Conservation (phyloP, 2,329 filamentous ascomycete genomes). For the Scedosporium dehoogii region DNA sequence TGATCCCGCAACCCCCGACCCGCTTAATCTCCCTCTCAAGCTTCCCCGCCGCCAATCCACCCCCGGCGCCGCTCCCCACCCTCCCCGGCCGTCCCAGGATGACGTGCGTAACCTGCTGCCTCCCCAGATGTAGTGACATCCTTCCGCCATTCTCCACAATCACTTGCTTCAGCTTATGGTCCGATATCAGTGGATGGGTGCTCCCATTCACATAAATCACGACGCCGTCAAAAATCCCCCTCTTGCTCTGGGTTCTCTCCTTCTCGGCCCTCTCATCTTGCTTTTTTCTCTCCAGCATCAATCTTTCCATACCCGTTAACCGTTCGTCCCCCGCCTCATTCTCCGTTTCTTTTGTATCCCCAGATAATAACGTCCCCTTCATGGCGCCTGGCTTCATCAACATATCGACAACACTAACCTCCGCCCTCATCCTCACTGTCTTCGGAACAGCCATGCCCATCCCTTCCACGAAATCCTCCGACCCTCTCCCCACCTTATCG, state of each 20-base stretch:
- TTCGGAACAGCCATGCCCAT: constrained; percentile 32
- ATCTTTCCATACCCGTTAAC: constrained; percentile 16
- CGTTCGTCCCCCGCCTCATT: background rate
- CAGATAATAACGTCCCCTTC: constrained; percentile 17
- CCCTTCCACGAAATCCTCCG: constrained; percentile 41
- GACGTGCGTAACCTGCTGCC: constrained; percentile 74
- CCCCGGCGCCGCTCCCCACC: constrained; percentile 48
- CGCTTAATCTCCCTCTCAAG: constrained; percentile 68
- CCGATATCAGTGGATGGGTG: constrained; percentile 70
- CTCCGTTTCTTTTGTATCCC: constrained; percentile 8
- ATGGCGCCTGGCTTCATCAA: constrained; percentile 35
- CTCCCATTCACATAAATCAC: constrained; percentile 83
- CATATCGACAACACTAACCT: constrained; percentile 43
- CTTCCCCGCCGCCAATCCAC: constrained; percentile 68
- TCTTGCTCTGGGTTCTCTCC: constrained; percentile 26
- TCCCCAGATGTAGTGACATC: constrained; percentile 60
- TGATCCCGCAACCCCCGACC: constrained; percentile 59
- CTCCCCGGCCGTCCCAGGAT: constrained; percentile 57
- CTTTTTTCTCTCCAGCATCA: constrained; percentile 21
- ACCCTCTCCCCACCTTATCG: constrained; percentile 57
- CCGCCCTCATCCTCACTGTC: constrained; percentile 26
- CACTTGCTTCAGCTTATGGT: constrained; percentile 75
- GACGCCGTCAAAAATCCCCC: constrained; percentile 57
- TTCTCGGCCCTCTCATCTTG: constrained; percentile 33
- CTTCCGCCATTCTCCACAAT: constrained; percentile 64